These are phyloP conservation scores for Simplicillium sp. DNA, from an alignment of 2,329 filamentous ascomycete species.

Conservation along the genomic window DNA sequence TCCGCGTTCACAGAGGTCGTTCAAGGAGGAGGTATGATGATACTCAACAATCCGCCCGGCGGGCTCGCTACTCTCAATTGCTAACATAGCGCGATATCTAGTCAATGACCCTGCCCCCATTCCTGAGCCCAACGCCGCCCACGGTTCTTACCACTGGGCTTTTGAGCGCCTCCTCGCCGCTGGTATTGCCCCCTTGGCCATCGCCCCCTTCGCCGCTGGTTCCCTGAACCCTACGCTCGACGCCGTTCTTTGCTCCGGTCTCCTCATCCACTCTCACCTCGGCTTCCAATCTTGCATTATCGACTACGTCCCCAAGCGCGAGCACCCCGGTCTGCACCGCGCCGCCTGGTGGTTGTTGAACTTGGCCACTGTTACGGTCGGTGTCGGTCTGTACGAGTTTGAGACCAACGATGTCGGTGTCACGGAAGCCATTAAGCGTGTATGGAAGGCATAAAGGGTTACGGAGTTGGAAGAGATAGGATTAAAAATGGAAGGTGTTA, in stretches of 20 bases:
- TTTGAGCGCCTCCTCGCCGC: slow-evolving; percentile 82
- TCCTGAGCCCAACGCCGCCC: slow-evolving; percentile 60
- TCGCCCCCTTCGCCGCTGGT: slow-evolving; percentile 87
- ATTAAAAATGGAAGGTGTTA: background rate
- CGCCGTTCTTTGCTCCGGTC: slow-evolving; percentile 69
- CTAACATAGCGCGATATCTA: slow-evolving; percentile 17
- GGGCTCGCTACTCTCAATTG: background rate
- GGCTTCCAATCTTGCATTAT: slow-evolving; percentile 86
- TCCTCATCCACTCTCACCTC: slow-evolving; percentile 91
- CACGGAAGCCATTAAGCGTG: slow-evolving; percentile 76
- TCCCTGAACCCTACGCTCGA: slow-evolving; percentile 85
- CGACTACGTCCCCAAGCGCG: slow-evolving; percentile 77
- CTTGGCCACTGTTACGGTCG: slow-evolving; percentile 67
- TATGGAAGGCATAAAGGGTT: slow-evolving; percentile 70
- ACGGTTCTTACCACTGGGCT: slow-evolving; percentile 98
- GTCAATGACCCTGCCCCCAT: slow-evolving; percentile 82
- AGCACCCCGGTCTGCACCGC: slow-evolving; percentile 58
- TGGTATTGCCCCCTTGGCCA: slow-evolving; percentile 73
- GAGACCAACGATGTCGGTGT: slow-evolving; percentile 97
- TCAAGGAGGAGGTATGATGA: slow-evolving; percentile 58
- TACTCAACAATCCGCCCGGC: background rate
- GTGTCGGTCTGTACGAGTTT: slow-evolving; percentile 90
- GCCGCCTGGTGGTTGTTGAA: slow-evolving; percentile 72
- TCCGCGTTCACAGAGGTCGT: slow-evolving; percentile 51
- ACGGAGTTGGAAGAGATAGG: background rate